Base-by-base conservation (phyloP, 306 rosid genomes). In the Arachis hypogaea region DNA sequence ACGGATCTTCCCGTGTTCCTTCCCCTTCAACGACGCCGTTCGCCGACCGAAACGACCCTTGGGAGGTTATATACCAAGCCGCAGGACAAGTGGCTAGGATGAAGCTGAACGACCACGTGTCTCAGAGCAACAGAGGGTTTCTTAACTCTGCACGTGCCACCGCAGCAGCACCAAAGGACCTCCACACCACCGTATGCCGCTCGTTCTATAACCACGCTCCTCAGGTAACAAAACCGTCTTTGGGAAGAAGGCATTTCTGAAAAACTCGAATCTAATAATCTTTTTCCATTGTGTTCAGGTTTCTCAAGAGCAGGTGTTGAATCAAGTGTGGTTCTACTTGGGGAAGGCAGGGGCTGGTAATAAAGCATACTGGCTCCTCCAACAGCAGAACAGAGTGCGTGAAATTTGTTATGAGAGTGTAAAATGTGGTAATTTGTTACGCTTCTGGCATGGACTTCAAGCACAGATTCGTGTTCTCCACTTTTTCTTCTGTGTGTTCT, bases 51-150 rank as follows among this genome's bases (percentile, higher is more conserved):
- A 76, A 85, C 43, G 85, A 87, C 81, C 83, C 88, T 0, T 90
- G 93, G 92, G 90, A 87, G 5, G 89, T 83, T 33, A 85, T 93
- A 2, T 89, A 86, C 58, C 92, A 86, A 0, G 96, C 92, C 0
- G 97, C 96, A 0, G 92, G 87, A 0, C 85, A 93, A 77, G 96
- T 93, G 0, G 97, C 97, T 6, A 87, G 92, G 83, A 44, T 89
- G 71, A 90, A 89, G 72, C 75, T 87, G 64, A 75, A 70, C 1
- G 66, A 49, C 7, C 82, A 76, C 1, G 72, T 68, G 0, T 2
- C 63, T 11, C 81, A 71, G 3, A 76, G 56, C 43, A 78, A 63
- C 11, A 80, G 78, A 51, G 85, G 81, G 0, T 58, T 77, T 4
- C 68, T 85, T 29, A 63, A 44, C 44, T 60, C 18, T 9, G 54